Percentiles rank a stretch among this genome's conserved stretches.
phyloP scores from a whole-genome alignment of 2,329 filamentous ascomycete species.

The Neophaeococcomyces mojaviensis region DNA sequence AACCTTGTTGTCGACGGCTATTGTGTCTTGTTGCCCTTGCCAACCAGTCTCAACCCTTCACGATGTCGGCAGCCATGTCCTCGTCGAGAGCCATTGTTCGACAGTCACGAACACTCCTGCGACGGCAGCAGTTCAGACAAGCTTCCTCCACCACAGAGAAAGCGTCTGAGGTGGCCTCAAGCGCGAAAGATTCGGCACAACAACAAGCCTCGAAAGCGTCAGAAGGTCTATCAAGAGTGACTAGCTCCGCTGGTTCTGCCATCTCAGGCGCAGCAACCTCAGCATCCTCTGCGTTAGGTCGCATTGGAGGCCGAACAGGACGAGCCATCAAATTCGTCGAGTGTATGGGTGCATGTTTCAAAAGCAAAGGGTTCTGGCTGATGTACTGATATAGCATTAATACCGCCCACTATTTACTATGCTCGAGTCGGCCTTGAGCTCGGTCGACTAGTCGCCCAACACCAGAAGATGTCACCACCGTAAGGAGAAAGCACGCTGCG shows the following conservation, averaged over 20 bases:
- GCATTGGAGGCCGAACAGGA: constrained; percentile 76
- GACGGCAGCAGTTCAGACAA: constrained; percentile 36
- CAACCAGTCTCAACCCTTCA: constrained; percentile 21
- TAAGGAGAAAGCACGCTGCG: constrained; percentile 48
- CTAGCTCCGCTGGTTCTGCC: constrained; percentile 70
- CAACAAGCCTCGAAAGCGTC: constrained; percentile 56
- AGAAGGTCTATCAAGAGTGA: constrained; percentile 74
- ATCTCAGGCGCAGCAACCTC: constrained; percentile 65
- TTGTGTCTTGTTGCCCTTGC: constrained; percentile 21
- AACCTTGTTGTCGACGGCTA: neutral
- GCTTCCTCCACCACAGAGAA: constrained; percentile 38
- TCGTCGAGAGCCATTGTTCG: constrained; percentile 39
- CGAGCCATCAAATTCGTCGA: constrained; percentile 71
- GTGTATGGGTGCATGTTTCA: constrained; percentile 55
- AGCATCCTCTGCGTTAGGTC: constrained; percentile 58
- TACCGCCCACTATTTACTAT: constrained; percentile 87
- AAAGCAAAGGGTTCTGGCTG: neutral
- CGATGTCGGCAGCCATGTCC: constrained; percentile 32
- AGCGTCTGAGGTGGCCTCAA: constrained; percentile 35
- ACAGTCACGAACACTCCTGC: constrained; percentile 41
- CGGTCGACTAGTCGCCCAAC: constrained; percentile 75
- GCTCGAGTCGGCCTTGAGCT: constrained; percentile 81
- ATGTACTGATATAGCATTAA: constrained; percentile 55
- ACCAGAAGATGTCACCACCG: constrained; percentile 91
- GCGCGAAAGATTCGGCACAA: constrained; percentile 38